Evolutionary conservation across 441 rosid species (phyloP), one percentile per base, ranked within the genome.

Genomic region (Erodium chrysanthum): DNA sequence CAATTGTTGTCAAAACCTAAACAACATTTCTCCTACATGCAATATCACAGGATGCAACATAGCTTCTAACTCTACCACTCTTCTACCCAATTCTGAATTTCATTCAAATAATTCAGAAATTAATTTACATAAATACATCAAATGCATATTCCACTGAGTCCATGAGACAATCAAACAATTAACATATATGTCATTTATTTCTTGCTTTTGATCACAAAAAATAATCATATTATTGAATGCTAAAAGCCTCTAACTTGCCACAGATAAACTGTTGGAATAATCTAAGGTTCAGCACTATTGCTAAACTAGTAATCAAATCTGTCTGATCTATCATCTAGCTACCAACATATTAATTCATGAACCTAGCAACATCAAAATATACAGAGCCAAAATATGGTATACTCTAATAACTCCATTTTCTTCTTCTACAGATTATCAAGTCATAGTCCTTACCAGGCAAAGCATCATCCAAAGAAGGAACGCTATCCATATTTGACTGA

Each of bases 401-500:
- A 25, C 3, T 25, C 29, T 25, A 25, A 25, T 1, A 25, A 25
- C 29, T 25, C 29, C 29, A 25, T 25, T 25, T 25, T 25, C 3
- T 3, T 1, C 3, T 3, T 25, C 29, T 25, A 25, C 3, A 25
- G 29, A 25, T 25, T 37, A 37, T 37, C 44, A 8, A 0, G 44
- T 37, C 44, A 6, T 37, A 37, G 59, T 52, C 21, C 46, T 56
- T 84, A 90, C 96, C 92, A 31, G 83, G 84, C 29, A 88, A 56
- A 72, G 79, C 68, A 73, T 88, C 91, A 31, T 79, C 85, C 56
- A 87, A 25, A n/a, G 86, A 81, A 42, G 78, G 66, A 21, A 83
- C 56, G 52, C 68, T 54, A 70, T 88, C 84, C 44, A 72, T 67
- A 66, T 72, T 72, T 35, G 83, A 78, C 63, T 67, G 77, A 23